Evolutionary conservation across 1,284 basidiomycete species (phyloP), one percentile per base, ranked within the genome.

Genomic region (Mycosarcoma mackinlayi): DNA sequence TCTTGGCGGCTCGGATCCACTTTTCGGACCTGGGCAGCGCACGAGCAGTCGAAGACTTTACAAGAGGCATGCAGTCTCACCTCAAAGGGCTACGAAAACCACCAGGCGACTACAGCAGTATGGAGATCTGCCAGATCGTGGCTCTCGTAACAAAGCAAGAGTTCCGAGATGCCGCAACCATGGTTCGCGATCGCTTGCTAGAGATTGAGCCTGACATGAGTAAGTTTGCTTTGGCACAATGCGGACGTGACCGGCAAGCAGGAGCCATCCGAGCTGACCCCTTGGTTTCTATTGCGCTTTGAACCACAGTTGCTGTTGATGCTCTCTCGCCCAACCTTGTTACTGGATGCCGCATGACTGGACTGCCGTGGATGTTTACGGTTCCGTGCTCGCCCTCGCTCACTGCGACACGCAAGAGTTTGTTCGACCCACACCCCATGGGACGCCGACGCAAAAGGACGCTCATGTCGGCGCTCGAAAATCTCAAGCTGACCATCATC

Each of bases 271-370:
- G 14, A 23, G 31, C 44, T 46, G 25, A 46, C 44, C 14, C 18
- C 24, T 4, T n/a, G 2, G 19, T 19, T 9, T 47, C 23, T 11
- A n/a, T 28, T 34, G 21, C 16, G 11, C 3, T 24, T 16, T 31
- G n/a, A n/a, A n/a, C n/a, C 10, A 23, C 35, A 70, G 67, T 74
- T 19, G 68, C 65, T 21, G 73, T 74, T 19, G 75, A 77, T 24
- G 67, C 61, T n/a, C 67, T 77, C 10, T 76, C 73, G 6, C 70
- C 75, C 6, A 63, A 61, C 21, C 59, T 75, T 16, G 62, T 77
- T 24, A 69, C 67, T 27, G 75, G 70, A n/a, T 61, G 56, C 23
- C 73, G 75, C n/a, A 59, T 77, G 46, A 73, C 66, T 4, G 65
- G 68, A 9, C 52, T 74, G 7, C 59, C 62, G 2, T 77, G 53